Base-by-base conservation (phyloP, 2,329 filamentous ascomycete species). In the Claviceps africana region DNA sequence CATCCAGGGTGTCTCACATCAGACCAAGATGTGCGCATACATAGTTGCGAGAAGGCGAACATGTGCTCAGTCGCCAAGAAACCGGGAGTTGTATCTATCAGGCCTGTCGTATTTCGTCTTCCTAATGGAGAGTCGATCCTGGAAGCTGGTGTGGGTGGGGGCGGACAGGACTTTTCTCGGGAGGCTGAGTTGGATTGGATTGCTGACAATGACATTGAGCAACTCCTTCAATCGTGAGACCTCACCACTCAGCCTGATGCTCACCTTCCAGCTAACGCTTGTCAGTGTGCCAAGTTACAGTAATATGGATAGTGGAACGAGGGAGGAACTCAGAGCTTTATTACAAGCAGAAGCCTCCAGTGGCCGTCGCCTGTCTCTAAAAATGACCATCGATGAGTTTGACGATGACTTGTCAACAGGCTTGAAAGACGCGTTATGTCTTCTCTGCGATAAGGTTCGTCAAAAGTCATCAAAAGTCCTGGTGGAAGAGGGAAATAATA, bases 11-110 rank as follows among this genome's bases (percentile, higher is more conserved):
- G 85, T 60, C 69, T 96, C 28, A 94, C 86, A 0, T 70, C 70
- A 0, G 72, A 83, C 25, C 65, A 76, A 25, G 69, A 71, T 21
- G 81, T 79, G 0, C 79, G 85, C 2, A 72, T 97, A 7, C 91
- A 97, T 65, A 94, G 88, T 61, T 96, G 91, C 59, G 89, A 95
- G 61, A 83, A 80, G 56, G 86, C 82, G 0, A 79, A 77, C 54
- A 73, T 75, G 22, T 88, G 85, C 58, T 61, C 69, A 0, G 68
- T 74, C 0, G 72, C 70, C 47, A 64, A 62, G 58, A 72, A 63
- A 7, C 63, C 68, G 1, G 72, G 76, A 0, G 76, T 86, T 0
- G 83, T 96, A 7, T 83, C 78, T 61, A 91, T 96, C 51, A 80
- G 79, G 7, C 90, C 90, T 0, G 82, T 96, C 43, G 76, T 95